These are phyloP conservation scores for Scheffersomyces segobiensis DNA, from an alignment of 1,139 yeast species.

Conservation along the genomic window DNA sequence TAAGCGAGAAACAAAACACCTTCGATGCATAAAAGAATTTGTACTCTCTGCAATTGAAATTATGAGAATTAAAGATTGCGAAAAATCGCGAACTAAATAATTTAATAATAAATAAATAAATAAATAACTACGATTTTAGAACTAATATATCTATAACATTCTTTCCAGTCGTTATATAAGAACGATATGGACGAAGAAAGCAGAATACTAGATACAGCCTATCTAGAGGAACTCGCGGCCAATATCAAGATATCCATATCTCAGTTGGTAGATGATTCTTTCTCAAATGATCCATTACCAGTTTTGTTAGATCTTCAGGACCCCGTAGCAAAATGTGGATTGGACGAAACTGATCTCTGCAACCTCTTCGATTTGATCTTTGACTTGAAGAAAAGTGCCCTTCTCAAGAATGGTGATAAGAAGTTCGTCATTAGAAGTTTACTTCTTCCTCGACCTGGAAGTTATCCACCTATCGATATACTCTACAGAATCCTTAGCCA, in stretches of 20 bases:
- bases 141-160: too few relatives aligned
- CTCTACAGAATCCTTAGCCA: constrained; percentile 25
- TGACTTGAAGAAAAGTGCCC: neutral
- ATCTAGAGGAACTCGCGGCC: neutral
- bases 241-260: neutral
- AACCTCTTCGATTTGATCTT: neutral
- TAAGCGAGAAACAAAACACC: too few relatives aligned
- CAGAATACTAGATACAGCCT: neutral
- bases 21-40: too few relatives aligned
- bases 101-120: too few relatives aligned
- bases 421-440: constrained; percentile 8
- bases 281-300: neutral
- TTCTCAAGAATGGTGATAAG: constrained; percentile 7
- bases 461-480: constrained; percentile 10
- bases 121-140: too few relatives aligned
- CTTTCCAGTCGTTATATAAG: neutral
- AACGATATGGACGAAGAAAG: neutral
- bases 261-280: neutral
- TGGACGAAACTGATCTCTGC: neutral
- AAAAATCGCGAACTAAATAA: neutral
- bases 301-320: neutral
- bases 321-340: neutral
- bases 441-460: constrained; percentile 13
- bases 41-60: neutral
- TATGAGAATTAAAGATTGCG: neutral